Percentiles rank a stretch among this genome's conserved stretches.
These are phyloP conservation scores for Saksenaea oblongispora DNA, from an alignment of 371 early-diverging fungal genomes.

Conservation along the genomic window DNA sequence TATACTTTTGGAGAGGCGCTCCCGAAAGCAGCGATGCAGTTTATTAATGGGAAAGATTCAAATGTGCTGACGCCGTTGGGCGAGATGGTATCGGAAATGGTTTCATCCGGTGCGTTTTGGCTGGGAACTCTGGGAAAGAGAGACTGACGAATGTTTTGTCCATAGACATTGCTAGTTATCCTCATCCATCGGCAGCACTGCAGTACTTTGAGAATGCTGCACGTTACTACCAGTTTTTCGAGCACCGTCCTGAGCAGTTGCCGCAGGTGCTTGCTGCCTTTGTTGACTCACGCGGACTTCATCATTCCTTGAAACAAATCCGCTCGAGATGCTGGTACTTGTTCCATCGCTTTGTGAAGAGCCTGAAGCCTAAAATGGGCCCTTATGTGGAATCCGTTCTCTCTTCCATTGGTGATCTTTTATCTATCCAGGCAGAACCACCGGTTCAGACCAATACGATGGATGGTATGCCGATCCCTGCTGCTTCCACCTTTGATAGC, in stretches of 20 bases:
- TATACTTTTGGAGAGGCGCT: conserved; percentile 77
- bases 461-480: conserved; percentile 55
- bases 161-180: conserved; percentile 71
- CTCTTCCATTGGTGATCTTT: conserved; percentile 69
- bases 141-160: not conserved
- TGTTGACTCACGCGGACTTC: conserved; percentile 80
- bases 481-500: conserved; percentile 71
- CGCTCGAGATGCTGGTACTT: conserved; percentile 89
- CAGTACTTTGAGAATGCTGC: conserved; percentile 78
- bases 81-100: conserved; percentile 73
- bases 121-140: not conserved
- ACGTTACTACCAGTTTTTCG: conserved; percentile 79
- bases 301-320: conserved; percentile 68
- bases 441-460: conserved; percentile 47
- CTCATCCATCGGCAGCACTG: conserved; percentile 77
- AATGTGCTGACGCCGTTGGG: conserved; percentile 64
- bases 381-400: conserved; percentile 71
- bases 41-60: conserved; percentile 51
- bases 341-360: conserved; percentile 84
- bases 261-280: conserved; percentile 75
- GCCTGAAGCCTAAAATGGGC: conserved; percentile 62
- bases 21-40: conserved; percentile 59
- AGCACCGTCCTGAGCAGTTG: conserved; percentile 65
- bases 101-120: conserved; percentile 43
- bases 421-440: conserved; percentile 70